Conservation (phyloP, 2,329 filamentous ascomycete species). For the Camillea tinctor region DNA sequence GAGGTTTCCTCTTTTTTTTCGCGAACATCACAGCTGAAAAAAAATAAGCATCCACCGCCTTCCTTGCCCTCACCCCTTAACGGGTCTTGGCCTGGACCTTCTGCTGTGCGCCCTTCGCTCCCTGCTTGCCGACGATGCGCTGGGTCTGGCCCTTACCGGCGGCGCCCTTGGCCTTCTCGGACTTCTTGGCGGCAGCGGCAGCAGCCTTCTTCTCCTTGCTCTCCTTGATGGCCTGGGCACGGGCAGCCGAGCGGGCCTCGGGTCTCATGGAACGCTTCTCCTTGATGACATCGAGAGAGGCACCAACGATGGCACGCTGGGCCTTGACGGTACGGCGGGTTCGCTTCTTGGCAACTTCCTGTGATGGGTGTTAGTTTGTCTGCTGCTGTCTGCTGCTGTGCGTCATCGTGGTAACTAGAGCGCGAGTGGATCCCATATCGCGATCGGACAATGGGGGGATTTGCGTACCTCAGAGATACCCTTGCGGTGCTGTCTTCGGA, state of each 20-base stretch:
- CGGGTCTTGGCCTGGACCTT: conserved; percentile 87
- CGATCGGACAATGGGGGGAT: no score
- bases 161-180: conserved; percentile 96
- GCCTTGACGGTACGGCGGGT: conserved; percentile 96
- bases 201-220: conserved; percentile 98
- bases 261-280: conserved; percentile 94
- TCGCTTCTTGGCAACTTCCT: conserved; percentile 99
- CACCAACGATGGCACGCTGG: conserved; percentile 98
- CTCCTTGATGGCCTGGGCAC: conserved; percentile 88
- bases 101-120: conserved; percentile 81
- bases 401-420: no score
- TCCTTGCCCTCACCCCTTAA: conserved; percentile 49
- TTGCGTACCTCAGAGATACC: conserved; percentile 97
- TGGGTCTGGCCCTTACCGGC: conserved; percentile 70
- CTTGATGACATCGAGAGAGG: conserved; percentile 99
- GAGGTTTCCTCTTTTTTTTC: conserved; percentile 13
- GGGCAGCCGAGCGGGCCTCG: conserved; percentile 91
- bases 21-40: conserved; percentile 9
- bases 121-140: conserved; percentile 94
- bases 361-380: conserved; percentile 44
- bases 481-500: conserved; percentile 99
- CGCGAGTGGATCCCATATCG: no score
- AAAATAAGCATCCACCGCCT: conserved; percentile 1
- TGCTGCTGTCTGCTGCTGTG: background rate
- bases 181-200: conserved; percentile 90